A percentile compares a stretch with the other conserved stretches of the same genome.
Conservation (phyloP, 1,139 yeast species). For the Tardiomyces blankii region DNA sequence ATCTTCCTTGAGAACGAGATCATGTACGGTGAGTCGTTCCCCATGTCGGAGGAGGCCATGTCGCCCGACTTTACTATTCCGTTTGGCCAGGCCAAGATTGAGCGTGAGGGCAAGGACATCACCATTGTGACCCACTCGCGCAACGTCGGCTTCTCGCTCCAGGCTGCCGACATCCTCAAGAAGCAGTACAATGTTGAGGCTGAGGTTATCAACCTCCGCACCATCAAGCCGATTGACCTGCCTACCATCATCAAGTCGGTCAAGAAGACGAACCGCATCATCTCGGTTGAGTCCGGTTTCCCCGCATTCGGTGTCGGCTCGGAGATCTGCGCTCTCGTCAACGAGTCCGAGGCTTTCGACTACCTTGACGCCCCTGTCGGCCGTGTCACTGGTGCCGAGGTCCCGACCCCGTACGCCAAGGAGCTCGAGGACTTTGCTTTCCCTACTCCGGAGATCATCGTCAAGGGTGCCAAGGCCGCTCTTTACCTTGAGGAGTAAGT, state of each 20-base stretch:
- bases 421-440: constrained; percentile 96
- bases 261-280: constrained; percentile 93
- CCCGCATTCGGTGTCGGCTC: constrained; percentile 99
- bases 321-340: constrained; percentile 93
- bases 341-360: constrained; percentile 98
- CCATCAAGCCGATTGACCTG: constrained; percentile 92
- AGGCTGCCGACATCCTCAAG: constrained; percentile 82
- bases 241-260: constrained; percentile 78
- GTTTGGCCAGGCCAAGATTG: constrained; percentile 92
- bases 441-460: constrained; percentile 90
- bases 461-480: constrained; percentile 86
- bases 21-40: constrained; percentile 85
- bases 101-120: constrained; percentile 83
- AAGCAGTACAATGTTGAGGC: constrained; percentile 80
- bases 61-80: constrained; percentile 86
- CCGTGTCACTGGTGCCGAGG: constrained; percentile 99
- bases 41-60: constrained; percentile 79
- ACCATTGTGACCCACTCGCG: constrained; percentile 87
- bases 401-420: constrained; percentile 96
- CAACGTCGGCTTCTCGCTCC: constrained; percentile 73
- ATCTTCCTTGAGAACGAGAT: constrained; percentile 94
- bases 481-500: constrained; percentile 51
- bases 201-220: constrained; percentile 91
- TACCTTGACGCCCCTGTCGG: constrained; percentile 98
- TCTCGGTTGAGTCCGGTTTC: constrained; percentile 95